Conservation (phyloP, 495 filamentous ascomycete genomes). For the Hyaloscypha bicolor region DNA sequence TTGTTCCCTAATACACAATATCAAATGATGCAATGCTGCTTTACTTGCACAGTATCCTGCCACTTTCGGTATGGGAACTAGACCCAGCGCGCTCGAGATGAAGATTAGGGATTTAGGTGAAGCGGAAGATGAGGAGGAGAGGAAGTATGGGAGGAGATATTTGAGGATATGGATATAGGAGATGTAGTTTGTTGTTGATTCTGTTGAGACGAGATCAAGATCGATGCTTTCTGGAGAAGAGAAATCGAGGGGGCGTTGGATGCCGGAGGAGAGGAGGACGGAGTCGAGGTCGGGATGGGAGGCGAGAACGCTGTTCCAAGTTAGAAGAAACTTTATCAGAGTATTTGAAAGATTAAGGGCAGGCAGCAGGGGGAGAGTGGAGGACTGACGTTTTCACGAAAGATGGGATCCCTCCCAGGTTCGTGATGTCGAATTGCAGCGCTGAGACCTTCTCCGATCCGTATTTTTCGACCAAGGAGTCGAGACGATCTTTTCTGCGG, state of each 20-base stretch:
- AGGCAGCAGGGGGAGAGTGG: background rate
- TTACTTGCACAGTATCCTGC: constrained; percentile 62
- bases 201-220: constrained; percentile 51
- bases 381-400: constrained; percentile 52
- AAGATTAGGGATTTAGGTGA: constrained; percentile 1
- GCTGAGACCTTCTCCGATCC: constrained; percentile 53
- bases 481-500: constrained; percentile 65
- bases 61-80: constrained; percentile 53
- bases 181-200: constrained; percentile 70
- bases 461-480: constrained; percentile 61
- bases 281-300: constrained; percentile 59
- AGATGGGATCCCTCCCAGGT: constrained; percentile 56
- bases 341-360: background rate
- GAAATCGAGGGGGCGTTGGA: constrained; percentile 63
- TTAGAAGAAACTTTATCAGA: constrained; percentile 32
- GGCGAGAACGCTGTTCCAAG: constrained; percentile 39
- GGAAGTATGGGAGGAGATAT: constrained; percentile 60
- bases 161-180: constrained; percentile 61
- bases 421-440: constrained; percentile 64
- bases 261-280: constrained; percentile 60
- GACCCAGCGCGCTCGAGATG: constrained; percentile 52
- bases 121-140: constrained; percentile 40
- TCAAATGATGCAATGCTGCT: constrained; percentile 57
- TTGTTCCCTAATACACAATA: constrained; percentile 62
- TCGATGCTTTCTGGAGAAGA: constrained; percentile 58